Evolutionary conservation across 1,284 basidiomycete species (phyloP).

Genomic region (Sporisorium iseilematis-ciliati): DNA sequence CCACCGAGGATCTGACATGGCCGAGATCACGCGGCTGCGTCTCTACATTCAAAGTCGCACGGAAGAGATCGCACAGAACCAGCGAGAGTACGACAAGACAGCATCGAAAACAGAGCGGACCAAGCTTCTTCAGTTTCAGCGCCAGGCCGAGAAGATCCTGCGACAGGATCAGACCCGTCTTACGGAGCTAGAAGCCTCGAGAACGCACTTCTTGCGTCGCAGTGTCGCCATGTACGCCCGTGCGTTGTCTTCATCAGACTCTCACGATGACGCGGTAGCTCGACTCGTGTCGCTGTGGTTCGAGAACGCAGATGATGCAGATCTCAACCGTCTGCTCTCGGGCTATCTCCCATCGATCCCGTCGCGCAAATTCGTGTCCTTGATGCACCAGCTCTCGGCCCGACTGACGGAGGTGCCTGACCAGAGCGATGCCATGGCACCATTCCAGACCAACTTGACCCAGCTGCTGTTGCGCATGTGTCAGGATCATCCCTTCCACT

Average conservation of each 20-base stretch:
- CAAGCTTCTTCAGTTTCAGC: constrained; percentile 38
- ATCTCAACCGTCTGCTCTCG: constrained; percentile 74
- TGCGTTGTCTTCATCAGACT: constrained; percentile 78
- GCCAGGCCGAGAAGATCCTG: constrained; percentile 50
- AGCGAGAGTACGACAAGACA: constrained; percentile 71
- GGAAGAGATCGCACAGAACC: constrained; percentile 76
- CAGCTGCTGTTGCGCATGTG: constrained; percentile 81
- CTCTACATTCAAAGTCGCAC: constrained; percentile 80
- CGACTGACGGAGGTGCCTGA: constrained; percentile 73
- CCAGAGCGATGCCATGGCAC: constrained; percentile 66
- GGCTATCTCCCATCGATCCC: constrained; percentile 77
- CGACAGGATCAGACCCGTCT: constrained; percentile 50
- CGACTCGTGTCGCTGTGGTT: constrained; percentile 93
- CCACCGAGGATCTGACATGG: constrained; percentile 79
- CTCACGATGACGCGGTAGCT: constrained; percentile 80
- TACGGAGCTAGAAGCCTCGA: constrained; percentile 33
- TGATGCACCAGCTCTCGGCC: constrained; percentile 91
- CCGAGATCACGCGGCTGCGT: constrained; percentile 80
- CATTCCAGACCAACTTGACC: constrained; percentile 78
- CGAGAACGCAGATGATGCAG: constrained; percentile 78
- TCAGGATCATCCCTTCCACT: constrained; percentile 92
- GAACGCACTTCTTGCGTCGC: constrained; percentile 77
- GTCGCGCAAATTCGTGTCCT: constrained; percentile 87
- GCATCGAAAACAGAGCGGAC: constrained; percentile 26
- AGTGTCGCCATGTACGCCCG: constrained; percentile 86